These are phyloP conservation scores for Plasmodium yoelii DNA, from an alignment of 169 alveolate genomes.

Conservation along the genomic window DNA sequence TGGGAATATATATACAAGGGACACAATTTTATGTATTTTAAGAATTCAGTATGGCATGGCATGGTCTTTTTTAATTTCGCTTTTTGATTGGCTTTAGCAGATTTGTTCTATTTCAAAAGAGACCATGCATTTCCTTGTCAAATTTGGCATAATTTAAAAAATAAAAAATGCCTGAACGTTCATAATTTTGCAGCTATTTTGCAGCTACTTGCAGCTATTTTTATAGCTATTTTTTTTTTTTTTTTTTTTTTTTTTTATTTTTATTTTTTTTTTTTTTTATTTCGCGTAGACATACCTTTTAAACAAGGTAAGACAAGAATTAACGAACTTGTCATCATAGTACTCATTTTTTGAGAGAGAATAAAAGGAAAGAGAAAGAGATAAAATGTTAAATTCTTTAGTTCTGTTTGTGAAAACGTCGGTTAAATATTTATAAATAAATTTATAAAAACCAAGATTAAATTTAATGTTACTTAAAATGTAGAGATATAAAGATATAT, in stretches of 20 bases:
- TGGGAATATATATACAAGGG: neutral
- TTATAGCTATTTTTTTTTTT: neutral
- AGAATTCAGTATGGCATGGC: too few species aligned
- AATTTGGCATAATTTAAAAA: too few species aligned
- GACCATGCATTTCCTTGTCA: too few species aligned
- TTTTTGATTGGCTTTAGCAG: too few species aligned
- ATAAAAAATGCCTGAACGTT: too few species aligned
- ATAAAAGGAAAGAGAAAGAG: slow-evolving; percentile 46
- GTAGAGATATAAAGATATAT: slow-evolving; percentile 31
- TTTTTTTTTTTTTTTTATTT: too few species aligned
- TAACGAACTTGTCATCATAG: slow-evolving; percentile 32
- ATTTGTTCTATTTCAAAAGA: too few species aligned
- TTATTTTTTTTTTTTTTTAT: neutral
- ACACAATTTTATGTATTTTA: neutral
- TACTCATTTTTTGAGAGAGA: slow-evolving; percentile 36
- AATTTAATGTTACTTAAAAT: slow-evolving; percentile 49
- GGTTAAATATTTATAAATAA: slow-evolving; percentile 21
- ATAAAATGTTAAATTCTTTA: slow-evolving; percentile 25
- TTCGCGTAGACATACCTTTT: neutral
- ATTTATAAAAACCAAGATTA: slow-evolving; percentile 27
- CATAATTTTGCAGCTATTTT: too few species aligned
- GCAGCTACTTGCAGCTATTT: too few species aligned
- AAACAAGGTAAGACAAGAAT: slow-evolving; percentile 7
- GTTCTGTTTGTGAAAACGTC: slow-evolving; percentile 7
- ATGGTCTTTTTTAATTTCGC: too few species aligned